These are phyloP conservation scores for Toxoplasma gondii DNA, from an alignment of 169 alveolate genomes.

Conservation along the genomic window DNA sequence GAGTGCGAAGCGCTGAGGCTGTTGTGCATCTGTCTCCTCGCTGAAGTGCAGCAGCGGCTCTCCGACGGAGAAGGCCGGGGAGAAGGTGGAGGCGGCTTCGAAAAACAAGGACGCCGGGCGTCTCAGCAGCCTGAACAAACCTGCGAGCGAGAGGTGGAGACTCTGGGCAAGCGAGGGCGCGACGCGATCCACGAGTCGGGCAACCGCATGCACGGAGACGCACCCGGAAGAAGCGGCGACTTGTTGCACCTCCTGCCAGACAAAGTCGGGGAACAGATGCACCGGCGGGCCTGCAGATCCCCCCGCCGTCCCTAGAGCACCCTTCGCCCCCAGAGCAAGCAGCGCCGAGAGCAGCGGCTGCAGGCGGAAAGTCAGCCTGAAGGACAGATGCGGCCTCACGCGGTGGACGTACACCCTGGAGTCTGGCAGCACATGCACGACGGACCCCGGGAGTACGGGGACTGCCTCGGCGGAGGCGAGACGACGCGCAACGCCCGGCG, in stretches of 20 bases:
- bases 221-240: background rate
- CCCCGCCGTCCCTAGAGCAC: background rate
- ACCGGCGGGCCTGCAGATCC: too few relatives aligned
- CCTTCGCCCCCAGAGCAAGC: background rate
- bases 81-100: background rate
- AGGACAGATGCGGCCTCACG: background rate
- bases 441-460: background rate
- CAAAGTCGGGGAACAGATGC: background rate
- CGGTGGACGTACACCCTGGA: background rate
- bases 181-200: background rate
- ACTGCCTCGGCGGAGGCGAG: background rate
- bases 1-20: background rate
- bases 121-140: background rate
- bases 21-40: background rate
- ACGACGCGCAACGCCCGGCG: background rate
- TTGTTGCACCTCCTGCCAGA: background rate
- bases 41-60: slow-evolving; percentile 3
- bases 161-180: background rate
- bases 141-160: background rate
- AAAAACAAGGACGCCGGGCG: background rate
- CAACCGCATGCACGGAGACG: background rate
- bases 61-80: slow-evolving; percentile 9
- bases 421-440: background rate
- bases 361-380: background rate
- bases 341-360: background rate